These are phyloP conservation scores for Carallia pectinifolia DNA, from an alignment of 345 rosid genomes.

Conservation along the genomic window DNA sequence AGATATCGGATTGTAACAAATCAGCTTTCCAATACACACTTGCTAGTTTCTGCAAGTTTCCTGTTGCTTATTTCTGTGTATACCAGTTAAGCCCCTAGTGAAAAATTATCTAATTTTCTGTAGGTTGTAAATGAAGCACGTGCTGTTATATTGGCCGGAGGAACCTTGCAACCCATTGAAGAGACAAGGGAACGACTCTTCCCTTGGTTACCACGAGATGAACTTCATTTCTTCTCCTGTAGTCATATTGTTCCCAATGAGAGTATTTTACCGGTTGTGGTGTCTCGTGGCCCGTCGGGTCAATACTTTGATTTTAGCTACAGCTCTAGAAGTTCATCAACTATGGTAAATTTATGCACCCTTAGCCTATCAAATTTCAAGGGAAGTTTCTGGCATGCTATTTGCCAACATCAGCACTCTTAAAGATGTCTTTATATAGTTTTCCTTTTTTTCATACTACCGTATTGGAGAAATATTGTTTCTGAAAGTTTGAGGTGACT, in stretches of 20 bases:
- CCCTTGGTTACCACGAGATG: slow-evolving; percentile 67
- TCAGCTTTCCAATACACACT: neutral
- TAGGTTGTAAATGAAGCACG: slow-evolving; percentile 83
- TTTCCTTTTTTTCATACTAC: neutral
- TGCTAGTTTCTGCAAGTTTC: neutral
- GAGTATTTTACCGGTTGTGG: slow-evolving; percentile 75
- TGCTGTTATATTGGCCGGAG: slow-evolving; percentile 86
- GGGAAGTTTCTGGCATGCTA: neutral
- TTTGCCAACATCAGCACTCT: neutral
- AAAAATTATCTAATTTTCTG: slow-evolving; percentile 18
- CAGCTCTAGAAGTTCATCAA: slow-evolving; percentile 61
- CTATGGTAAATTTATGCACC: slow-evolving; percentile 47
- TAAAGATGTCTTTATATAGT: neutral
- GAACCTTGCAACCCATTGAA: slow-evolving; percentile 94
- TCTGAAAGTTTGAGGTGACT: too few species aligned
- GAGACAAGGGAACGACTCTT: slow-evolving; percentile 91
- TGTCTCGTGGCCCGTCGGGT: slow-evolving; percentile 83
- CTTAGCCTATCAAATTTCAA: slow-evolving; percentile 3
- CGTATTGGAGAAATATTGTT: too few species aligned
- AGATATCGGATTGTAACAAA: neutral
- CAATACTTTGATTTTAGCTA: slow-evolving; percentile 84
- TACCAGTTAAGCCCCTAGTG: slow-evolving; percentile 3
- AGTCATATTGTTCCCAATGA: slow-evolving; percentile 82
- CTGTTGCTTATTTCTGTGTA: neutral
- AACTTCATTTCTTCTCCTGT: slow-evolving; percentile 81